Conservation (phyloP, 1,284 basidiomycete species). For the Rhodotorula mucilaginosa region DNA sequence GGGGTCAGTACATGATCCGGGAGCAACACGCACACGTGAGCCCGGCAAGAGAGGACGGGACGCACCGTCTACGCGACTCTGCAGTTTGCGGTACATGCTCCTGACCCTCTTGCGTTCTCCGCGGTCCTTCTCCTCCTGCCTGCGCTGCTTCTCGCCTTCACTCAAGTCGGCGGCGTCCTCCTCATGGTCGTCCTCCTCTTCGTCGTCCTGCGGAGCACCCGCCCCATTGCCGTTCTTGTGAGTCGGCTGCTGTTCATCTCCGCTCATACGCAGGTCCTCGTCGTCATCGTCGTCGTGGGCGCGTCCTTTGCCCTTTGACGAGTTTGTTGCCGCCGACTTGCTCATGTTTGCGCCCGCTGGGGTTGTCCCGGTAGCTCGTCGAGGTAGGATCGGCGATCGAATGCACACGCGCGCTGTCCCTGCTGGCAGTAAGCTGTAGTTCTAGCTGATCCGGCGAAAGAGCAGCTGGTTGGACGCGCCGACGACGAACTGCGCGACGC, state of each 20-base stretch:
- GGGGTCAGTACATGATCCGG: neutral
- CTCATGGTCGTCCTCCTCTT: neutral
- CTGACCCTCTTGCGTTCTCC: slow-evolving; percentile 12
- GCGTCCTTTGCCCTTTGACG: slow-evolving; percentile 20
- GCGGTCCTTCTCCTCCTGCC: slow-evolving; percentile 2
- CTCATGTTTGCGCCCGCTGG: too few species aligned
- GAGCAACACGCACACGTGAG: too few species aligned
- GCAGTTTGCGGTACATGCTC: slow-evolving; percentile 23
- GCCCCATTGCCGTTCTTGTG: neutral
- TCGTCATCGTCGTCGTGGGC: slow-evolving; percentile 11
- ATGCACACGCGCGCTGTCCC: too few species aligned
- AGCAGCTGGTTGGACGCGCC: too few species aligned
- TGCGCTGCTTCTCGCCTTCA: slow-evolving; percentile 6
- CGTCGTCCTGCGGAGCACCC: neutral
- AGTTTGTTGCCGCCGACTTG: neutral
- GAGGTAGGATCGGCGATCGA: too few species aligned
- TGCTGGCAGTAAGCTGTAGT: too few species aligned
- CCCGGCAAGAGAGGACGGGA: too few species aligned
- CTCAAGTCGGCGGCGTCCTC: slow-evolving; percentile 13
- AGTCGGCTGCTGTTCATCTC: neutral
- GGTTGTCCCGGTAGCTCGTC: too few species aligned
- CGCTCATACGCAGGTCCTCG: neutral
- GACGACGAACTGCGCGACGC: too few species aligned
- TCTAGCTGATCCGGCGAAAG: too few species aligned
- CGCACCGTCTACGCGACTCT: slow-evolving; percentile 25